phyloP scores from a whole-genome alignment of 768 basidiomycete species.

The Hortiboletus flavorubellus region DNA sequence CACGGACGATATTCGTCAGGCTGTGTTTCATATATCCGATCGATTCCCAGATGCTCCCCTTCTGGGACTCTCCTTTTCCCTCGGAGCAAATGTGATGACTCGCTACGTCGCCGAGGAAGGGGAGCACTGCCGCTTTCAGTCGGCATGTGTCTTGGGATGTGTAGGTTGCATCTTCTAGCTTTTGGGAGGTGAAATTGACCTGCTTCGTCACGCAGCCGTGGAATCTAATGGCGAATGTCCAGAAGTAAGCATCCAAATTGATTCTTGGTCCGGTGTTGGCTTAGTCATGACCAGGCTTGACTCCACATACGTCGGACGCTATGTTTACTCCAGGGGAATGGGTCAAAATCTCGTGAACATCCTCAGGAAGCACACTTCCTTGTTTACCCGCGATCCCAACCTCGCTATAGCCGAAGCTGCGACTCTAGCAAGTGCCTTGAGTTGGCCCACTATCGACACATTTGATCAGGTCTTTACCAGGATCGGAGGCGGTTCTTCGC shows the following conservation, averaged over 20 bases:
- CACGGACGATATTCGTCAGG: conserved; percentile 85
- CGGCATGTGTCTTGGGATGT: conserved; percentile 71
- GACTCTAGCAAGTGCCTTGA: conserved; percentile 42
- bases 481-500: conserved; percentile 64
- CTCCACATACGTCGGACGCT: conserved; percentile 50
- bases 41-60: conserved; percentile 77
- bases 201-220: conserved; percentile 41
- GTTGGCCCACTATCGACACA: conserved; percentile 49
- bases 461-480: conserved; percentile 67
- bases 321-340: conserved; percentile 77
- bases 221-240: conserved; percentile 39
- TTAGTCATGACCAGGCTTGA: conserved; percentile 44
- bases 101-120: conserved; percentile 88
- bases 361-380: conserved; percentile 47
- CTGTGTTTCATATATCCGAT: conserved; percentile 69
- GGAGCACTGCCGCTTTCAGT: conserved; percentile 52
- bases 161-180: conserved; percentile 42
- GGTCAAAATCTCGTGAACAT: conserved; percentile 65
- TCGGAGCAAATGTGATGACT: conserved; percentile 89
- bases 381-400: conserved; percentile 49
- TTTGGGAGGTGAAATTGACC: conserved; percentile 9
- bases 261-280: conserved; percentile 4
- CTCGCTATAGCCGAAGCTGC: conserved; percentile 50
- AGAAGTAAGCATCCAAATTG: conserved; percentile 27
- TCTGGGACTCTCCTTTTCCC: conserved; percentile 87